phyloP scores from a whole-genome alignment of 2,329 filamentous ascomycete genomes.

The Nothophoma quercina region DNA sequence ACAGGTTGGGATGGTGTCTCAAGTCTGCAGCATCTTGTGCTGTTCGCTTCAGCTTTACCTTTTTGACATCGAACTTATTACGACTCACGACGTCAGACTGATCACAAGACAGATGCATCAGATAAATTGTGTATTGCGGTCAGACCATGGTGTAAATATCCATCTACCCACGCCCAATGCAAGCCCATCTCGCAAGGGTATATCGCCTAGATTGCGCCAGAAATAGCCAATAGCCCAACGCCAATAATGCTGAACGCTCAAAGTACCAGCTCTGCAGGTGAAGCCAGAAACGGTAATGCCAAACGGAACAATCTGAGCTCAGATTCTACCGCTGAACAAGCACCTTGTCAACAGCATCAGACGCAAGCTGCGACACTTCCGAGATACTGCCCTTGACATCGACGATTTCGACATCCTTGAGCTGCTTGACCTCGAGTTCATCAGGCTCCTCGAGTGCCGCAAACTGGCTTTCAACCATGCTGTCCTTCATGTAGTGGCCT shows the following conservation, averaged over 20 bases:
- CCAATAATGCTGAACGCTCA: conserved; percentile 20
- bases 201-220: conserved; percentile 13
- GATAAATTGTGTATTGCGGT: no score
- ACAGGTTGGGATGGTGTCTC: no score
- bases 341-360: conserved; percentile 49
- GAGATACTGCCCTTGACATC: conserved; percentile 53
- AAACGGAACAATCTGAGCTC: neutral
- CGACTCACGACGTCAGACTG: no score
- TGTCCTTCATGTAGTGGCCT: conserved; percentile 93
- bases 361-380: conserved; percentile 52
- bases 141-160: conserved; percentile 1
- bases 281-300: neutral
- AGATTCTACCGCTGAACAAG: conserved; percentile 16
- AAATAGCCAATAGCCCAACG: conserved; percentile 19
- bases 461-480: conserved; percentile 95
- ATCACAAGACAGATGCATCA: no score
- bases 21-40: no score
- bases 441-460: conserved; percentile 83
- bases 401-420: conserved; percentile 55
- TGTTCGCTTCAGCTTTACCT: no score
- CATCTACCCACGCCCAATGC: conserved; percentile 5
- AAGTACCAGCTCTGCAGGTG: conserved; percentile 1
- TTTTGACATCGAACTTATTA: no score
- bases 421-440: conserved; percentile 64
- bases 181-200: conserved; percentile 14